Evolutionary conservation across 768 basidiomycete species (phyloP).

Genomic region (Jaapia argillacea): DNA sequence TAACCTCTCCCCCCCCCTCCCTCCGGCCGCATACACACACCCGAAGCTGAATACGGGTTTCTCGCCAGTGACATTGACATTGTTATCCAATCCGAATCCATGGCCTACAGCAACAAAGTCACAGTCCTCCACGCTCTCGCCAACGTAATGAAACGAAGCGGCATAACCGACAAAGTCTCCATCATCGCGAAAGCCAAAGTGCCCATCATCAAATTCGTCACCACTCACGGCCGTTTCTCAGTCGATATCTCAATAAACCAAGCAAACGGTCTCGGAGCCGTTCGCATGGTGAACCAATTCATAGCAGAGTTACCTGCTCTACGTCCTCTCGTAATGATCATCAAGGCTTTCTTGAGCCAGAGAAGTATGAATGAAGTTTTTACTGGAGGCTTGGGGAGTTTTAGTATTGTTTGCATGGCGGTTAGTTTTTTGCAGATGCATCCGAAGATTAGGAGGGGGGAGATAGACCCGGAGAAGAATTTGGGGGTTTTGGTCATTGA

Average conservation of each 20-base stretch:
- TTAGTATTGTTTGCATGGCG: constrained; percentile 87
- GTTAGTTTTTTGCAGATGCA: constrained; percentile 97
- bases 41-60: constrained; percentile 2
- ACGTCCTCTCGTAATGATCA: constrained; percentile 76
- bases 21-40: too few species aligned
- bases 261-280: constrained; percentile 71
- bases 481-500: constrained; percentile 93
- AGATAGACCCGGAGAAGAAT: constrained; percentile 82
- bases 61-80: constrained; percentile 83
- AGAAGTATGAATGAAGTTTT: constrained; percentile 97
- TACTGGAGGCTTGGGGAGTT: constrained; percentile 89
- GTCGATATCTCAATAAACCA: constrained; percentile 96
- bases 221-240: constrained; percentile 68
- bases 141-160: constrained; percentile 59
- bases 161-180: constrained; percentile 71
- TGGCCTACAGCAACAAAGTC: constrained; percentile 62
- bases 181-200: constrained; percentile 92
- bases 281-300: constrained; percentile 73
- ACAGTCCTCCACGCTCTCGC: constrained; percentile 71
- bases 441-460: constrained; percentile 81
- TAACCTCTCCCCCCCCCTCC: constrained; percentile 3
- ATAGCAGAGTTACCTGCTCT: constrained; percentile 67
- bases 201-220: constrained; percentile 93
- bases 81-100: constrained; percentile 70
- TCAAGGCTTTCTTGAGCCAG: constrained; percentile 85